Base-by-base conservation (phyloP, 768 basidiomycete genomes). In the Trametes coccinea region DNA sequence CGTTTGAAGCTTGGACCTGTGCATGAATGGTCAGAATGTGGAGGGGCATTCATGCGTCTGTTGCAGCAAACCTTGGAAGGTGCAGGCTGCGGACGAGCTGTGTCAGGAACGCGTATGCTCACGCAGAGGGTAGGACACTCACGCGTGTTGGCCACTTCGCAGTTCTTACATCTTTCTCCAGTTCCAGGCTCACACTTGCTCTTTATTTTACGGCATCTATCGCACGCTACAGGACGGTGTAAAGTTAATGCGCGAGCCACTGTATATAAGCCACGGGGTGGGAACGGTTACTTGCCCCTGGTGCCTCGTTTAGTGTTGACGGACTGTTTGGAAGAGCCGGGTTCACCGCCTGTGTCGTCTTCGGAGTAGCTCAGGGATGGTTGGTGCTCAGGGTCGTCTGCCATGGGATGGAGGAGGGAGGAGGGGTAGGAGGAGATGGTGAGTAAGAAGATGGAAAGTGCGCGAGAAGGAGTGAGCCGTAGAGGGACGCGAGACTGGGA, bases 141-240 rank as follows among this genome's bases (percentile, higher is more conserved):
- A 69, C 69, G 55, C 14, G 65, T 60, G 27, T 76, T 76, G 70
- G 67, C 85, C 83, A 79, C 66, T 80, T 84, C 39, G 80, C 85
- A 47, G 80, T 79, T 64, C 82, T 72, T 52, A 79, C 76, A 75
- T 86, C 89, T 67, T 82, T 90, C 73, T 83, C 89, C 74, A 84
- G 91, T 22, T 74, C 78, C 27, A 49, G 84, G 82, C 69, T 92
- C 90, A 70, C 92, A 93, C 72, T 93, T 92, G 77, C 88, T 89
- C 76, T 93, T 94, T 6, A 89, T 89, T 77, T 92, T 93, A 51
- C 91, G 81, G 67, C 92, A 94, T 66, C 92, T 88, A 77, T 93
- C 92, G 67, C 92, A 94, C 34, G 92, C 92, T 92, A 29, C 29
- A 41, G 17, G 30, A 44, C 33, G 56, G 46, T 43, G 8, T 11